Evolutionary conservation across 257 asterid species (phyloP).

Genomic region (Primulina tabacum): DNA sequence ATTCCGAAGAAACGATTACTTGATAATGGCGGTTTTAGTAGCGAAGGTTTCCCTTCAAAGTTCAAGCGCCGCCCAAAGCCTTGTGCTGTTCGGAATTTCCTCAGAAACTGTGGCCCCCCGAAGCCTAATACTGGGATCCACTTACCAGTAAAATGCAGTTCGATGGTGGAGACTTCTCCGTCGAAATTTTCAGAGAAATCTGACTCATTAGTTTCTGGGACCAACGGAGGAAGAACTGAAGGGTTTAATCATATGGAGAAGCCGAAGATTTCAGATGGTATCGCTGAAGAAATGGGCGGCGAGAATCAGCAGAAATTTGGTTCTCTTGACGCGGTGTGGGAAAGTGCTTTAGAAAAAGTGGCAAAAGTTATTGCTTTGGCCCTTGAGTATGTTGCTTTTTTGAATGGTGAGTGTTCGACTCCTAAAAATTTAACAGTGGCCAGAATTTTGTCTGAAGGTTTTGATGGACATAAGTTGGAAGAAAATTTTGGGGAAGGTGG

Average conservation of each 20-base stretch:
- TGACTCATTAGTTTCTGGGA: background rate
- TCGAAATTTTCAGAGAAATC: background rate
- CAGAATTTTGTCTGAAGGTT: too few relatives aligned
- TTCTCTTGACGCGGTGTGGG: conserved; percentile 14
- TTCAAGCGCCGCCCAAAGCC: conserved; percentile 18
- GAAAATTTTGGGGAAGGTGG: background rate
- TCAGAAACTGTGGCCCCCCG: background rate
- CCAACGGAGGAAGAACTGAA: background rate
- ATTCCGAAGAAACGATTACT: background rate
- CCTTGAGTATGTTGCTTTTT: conserved; percentile 3
- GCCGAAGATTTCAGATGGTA: background rate
- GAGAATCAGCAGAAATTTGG: conserved; percentile 2
- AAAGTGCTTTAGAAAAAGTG: conserved; percentile 11
- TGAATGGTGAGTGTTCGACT: background rate
- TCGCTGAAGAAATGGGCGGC: background rate
- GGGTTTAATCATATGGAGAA: background rate
- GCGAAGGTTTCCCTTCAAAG: background rate
- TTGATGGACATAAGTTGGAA: background rate
- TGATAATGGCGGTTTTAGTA: background rate
- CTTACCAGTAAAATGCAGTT: background rate
- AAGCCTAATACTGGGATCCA: background rate
- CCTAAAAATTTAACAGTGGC: background rate
- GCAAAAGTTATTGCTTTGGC: conserved; percentile 25
- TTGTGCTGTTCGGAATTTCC: background rate
- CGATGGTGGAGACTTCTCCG: background rate